Evolutionary conservation across 1,284 basidiomycete species (phyloP), one percentile per base, ranked within the genome.

Genomic region (Sporisorium graminicola): DNA sequence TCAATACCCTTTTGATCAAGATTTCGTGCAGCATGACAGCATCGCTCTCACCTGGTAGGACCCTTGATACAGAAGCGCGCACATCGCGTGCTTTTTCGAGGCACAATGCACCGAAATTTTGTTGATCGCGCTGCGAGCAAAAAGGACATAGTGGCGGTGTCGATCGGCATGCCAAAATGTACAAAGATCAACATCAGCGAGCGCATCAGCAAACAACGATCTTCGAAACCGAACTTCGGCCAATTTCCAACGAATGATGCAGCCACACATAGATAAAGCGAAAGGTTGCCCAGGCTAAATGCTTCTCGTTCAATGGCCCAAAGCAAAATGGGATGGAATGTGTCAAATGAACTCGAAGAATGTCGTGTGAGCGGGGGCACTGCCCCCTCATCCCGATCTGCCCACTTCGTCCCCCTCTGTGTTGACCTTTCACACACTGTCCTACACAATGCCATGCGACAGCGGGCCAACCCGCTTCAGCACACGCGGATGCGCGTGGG

Each of bases 331-430:
- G 47, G 27, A 49, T 49, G 49, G 49, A 47, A 29, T 47, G 46
- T 27, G 26, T 18, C 14, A 9, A 29, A 27, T 47, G 46, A 47
- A 27, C 26, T 18, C 20, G 18, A 31, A 31, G 29, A 50, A 50
- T 50, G 49, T 50, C 49, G 49, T 50, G 49, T 50, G 49, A 50
- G 31, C 29, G 29, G 6, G 27, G n/a, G 8, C 26, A 46, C 14
- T 47, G 6, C 16, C 40, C 3, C 40, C n/a, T n/a, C n/a, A n/a
- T n/a, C n/a, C n/a, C n/a, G n/a, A n/a, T 20, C n/a, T 43, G n/a
- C 6, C 40, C n/a, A 5, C 37, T n/a, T 40, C 37, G 8, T 18
- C 37, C 18, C n/a, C 14, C 7, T 26, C 26, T 12, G 20, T 27
- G 20, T 18, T 18, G 26, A 14, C 27, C n/a, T 29, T 12, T 50